A percentile compares a stretch with the other conserved stretches of the same genome.
phyloP scores from a whole-genome alignment of 768 basidiomycete genomes.

The Auricularia cornea region DNA sequence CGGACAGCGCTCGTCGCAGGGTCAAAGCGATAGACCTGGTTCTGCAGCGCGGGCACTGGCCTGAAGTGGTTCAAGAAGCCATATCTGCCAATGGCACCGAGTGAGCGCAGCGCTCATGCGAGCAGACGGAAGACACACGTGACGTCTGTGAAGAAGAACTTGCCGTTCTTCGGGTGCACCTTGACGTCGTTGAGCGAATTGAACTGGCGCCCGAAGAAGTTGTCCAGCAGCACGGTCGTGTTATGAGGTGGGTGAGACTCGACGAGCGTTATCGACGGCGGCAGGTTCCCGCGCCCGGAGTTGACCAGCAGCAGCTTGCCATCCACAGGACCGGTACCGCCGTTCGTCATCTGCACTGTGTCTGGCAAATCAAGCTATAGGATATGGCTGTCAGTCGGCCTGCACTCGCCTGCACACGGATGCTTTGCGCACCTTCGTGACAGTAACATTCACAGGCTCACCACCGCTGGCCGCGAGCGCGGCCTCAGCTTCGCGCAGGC shows the following conservation, averaged over 20 bases:
- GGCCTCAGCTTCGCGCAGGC: conserved; percentile 43
- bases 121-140: conserved; percentile 32
- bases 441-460: conserved; percentile 39
- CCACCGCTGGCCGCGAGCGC: conserved; percentile 30
- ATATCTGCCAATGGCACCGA: conserved; percentile 34
- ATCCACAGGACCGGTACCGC: conserved; percentile 57
- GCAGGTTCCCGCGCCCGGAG: conserved; percentile 54
- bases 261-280: conserved; percentile 56
- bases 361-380: conserved; percentile 49
- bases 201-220: conserved; percentile 73
- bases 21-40: conserved; percentile 72
- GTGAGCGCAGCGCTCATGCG: neutral
- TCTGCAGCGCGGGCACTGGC: conserved; percentile 54
- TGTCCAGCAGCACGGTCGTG: conserved; percentile 62
- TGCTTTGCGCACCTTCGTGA: conserved; percentile 36
- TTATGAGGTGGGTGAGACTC: conserved; percentile 59
- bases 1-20: conserved; percentile 54
- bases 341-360: conserved; percentile 61
- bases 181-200: conserved; percentile 77
- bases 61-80: conserved; percentile 62
- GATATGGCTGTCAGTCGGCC: too few species aligned
- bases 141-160: conserved; percentile 72
- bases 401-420: too few species aligned
- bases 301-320: conserved; percentile 53
- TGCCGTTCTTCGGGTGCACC: conserved; percentile 55